A percentile compares a stretch with the other conserved stretches of the same genome.
phyloP scores from a whole-genome alignment of 2,329 filamentous ascomycete species.

The Paecilomyces sp. region DNA sequence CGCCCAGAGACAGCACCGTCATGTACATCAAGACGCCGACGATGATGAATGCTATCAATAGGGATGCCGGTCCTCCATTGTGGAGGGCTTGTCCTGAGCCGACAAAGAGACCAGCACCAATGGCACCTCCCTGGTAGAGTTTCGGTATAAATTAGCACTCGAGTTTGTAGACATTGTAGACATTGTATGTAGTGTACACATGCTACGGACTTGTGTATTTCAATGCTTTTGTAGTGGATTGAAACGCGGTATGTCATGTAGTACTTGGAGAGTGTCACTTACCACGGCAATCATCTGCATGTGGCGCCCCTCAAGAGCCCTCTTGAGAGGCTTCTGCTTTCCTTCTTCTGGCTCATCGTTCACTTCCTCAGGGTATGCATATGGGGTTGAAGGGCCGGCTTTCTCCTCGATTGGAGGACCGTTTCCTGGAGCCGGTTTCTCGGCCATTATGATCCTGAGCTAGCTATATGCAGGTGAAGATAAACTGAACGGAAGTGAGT shows the following conservation, averaged over 20 bases:
- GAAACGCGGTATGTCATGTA: background rate
- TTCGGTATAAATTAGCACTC: background rate
- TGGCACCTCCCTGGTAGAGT: slow-evolving; percentile 20
- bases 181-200: no score
- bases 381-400: background rate
- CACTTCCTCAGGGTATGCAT: background rate
- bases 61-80: slow-evolving; percentile 23
- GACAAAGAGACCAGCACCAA: slow-evolving; percentile 37
- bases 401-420: background rate
- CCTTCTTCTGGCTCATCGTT: slow-evolving; percentile 4
- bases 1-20: slow-evolving; percentile 53
- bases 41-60: slow-evolving; percentile 41
- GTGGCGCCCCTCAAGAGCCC: slow-evolving; percentile 23
- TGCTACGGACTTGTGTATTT: no score
- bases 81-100: slow-evolving; percentile 29
- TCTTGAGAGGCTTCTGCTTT: slow-evolving; percentile 17
- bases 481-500: no score
- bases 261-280: slow-evolving; percentile 3
- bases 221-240: background rate
- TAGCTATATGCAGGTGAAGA: no score
- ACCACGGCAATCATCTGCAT: slow-evolving; percentile 37
- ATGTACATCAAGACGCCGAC: slow-evolving; percentile 53
- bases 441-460: background rate
- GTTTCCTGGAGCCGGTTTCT: background rate
- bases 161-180: no score